These are phyloP conservation scores for Geum urbanum DNA, from an alignment of 306 rosid genomes.

Conservation along the genomic window DNA sequence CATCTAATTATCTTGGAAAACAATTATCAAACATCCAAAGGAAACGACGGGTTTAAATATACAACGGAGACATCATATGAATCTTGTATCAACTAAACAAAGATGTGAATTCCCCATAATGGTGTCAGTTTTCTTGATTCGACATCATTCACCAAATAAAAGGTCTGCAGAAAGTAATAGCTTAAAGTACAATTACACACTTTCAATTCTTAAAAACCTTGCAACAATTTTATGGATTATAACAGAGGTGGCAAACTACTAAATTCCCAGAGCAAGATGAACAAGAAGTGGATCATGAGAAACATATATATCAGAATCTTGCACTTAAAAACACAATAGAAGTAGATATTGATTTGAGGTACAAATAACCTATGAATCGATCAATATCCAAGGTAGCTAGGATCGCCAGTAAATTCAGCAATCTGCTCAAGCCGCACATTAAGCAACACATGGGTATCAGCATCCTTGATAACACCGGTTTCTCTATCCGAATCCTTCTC, in stretches of 20 bases:
- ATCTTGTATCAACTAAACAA: too few relatives aligned
- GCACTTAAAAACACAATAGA: not conserved
- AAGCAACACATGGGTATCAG: conserved; percentile 60
- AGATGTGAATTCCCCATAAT: not conserved
- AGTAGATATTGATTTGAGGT: not conserved
- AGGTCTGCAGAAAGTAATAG: not conserved
- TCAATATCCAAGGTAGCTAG: conserved; percentile 72
- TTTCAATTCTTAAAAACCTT: not conserved
- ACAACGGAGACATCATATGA: too few relatives aligned
- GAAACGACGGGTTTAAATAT: too few relatives aligned
- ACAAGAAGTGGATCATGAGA: not conserved
- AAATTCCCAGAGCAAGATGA: not conserved
- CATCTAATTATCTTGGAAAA: too few relatives aligned
- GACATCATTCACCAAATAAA: not conserved
- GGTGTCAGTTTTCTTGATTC: not conserved
- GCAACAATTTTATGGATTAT: not conserved
- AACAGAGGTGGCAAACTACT: not conserved
- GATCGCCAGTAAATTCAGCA: conserved; percentile 84
- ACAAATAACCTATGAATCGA: conserved; percentile 33
- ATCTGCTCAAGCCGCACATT: conserved; percentile 66
- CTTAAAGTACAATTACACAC: not conserved
- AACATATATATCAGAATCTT: not conserved
- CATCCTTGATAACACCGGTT: conserved; percentile 61
- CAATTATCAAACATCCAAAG: too few relatives aligned
- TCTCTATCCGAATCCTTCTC: conserved; percentile 72